These are phyloP conservation scores for Odonthalia washingtoniensis DNA, from an alignment of 31 red algal genomes.

Conservation along the genomic window DNA sequence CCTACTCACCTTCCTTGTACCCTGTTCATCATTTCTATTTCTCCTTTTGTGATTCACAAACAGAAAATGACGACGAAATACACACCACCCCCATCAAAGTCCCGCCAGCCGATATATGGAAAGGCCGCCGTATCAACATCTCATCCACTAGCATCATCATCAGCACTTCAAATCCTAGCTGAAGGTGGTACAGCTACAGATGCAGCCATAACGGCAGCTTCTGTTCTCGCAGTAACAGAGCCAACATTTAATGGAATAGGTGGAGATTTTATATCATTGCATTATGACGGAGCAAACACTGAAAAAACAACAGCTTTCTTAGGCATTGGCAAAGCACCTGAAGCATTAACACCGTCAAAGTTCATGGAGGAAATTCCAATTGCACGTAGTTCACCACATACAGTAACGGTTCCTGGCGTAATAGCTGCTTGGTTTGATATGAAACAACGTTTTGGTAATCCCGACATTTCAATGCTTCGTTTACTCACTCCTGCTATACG, in stretches of 20 bases:
- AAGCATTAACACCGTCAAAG: slow-evolving; percentile 14
- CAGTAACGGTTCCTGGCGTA: slow-evolving; percentile 89
- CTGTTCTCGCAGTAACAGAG: slow-evolving; percentile 86
- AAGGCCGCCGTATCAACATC: slow-evolving; percentile 82
- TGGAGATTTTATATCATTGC: slow-evolving; percentile 85
- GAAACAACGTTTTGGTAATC: slow-evolving; percentile 53
- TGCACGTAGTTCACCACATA: slow-evolving; percentile 45
- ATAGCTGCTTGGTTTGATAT: slow-evolving; percentile 76
- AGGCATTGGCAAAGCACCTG: slow-evolving; percentile 76
- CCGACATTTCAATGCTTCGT: slow-evolving; percentile 25
- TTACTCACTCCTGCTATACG: slow-evolving; percentile 72
- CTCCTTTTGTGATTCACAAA: too few relatives aligned
- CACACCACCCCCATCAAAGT: too few relatives aligned
- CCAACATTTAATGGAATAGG: slow-evolving; percentile 91
- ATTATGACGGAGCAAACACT: slow-evolving; percentile 52
- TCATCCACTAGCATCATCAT: slow-evolving; percentile 80
- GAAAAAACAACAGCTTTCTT: slow-evolving; percentile 62
- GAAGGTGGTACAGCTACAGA: slow-evolving; percentile 85
- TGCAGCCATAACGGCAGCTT: slow-evolving; percentile 84
- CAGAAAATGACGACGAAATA: too few relatives aligned
- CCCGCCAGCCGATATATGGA: slow-evolving; percentile 48
- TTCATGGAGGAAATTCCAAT: slow-evolving; percentile 13
- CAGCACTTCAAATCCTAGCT: slow-evolving; percentile 62
- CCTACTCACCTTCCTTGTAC: too few relatives aligned
- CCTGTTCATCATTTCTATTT: too few relatives aligned